A percentile compares a stretch with the other conserved stretches of the same genome.
phyloP scores from a whole-genome alignment of 306 rosid species.

The Mucuna pruriens region DNA sequence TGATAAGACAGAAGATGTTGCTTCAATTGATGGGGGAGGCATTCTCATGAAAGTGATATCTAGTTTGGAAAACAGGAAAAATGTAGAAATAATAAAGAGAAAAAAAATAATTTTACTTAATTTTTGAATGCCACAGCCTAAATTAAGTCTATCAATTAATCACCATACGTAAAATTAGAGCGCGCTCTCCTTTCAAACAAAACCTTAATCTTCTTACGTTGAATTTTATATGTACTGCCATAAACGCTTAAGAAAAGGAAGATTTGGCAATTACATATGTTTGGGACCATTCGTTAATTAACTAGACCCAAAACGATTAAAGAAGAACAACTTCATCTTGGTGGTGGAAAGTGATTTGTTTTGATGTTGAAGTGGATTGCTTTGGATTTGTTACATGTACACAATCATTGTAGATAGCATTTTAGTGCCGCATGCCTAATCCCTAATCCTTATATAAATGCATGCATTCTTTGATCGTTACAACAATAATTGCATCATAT shows the following conservation, averaged over 20 bases:
- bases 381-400: not conserved
- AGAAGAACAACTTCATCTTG: not conserved
- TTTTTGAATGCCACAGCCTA: not conserved
- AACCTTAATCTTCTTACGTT: not conserved
- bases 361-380: slow-evolving; percentile 22
- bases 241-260: not conserved
- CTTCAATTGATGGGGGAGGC: not conserved
- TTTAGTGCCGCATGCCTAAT: not conserved
- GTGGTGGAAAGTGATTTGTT: slow-evolving; percentile 16
- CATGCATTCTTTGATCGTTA: slow-evolving; percentile 4
- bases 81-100: not conserved
- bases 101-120: not conserved
- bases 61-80: not conserved
- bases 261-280: not conserved
- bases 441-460: not conserved
- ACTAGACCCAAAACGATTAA: slow-evolving; percentile 16
- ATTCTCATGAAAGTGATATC: not conserved
- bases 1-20: not conserved
- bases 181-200: not conserved
- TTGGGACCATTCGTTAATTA: not conserved
- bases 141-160: not conserved
- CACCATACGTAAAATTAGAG: not conserved
- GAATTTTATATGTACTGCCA: not conserved
- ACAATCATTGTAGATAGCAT: slow-evolving; percentile 5
- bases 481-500: slow-evolving; percentile 26